Base-by-base conservation (phyloP, 2,329 filamentous ascomycete genomes). In the Periconia sp. region DNA sequence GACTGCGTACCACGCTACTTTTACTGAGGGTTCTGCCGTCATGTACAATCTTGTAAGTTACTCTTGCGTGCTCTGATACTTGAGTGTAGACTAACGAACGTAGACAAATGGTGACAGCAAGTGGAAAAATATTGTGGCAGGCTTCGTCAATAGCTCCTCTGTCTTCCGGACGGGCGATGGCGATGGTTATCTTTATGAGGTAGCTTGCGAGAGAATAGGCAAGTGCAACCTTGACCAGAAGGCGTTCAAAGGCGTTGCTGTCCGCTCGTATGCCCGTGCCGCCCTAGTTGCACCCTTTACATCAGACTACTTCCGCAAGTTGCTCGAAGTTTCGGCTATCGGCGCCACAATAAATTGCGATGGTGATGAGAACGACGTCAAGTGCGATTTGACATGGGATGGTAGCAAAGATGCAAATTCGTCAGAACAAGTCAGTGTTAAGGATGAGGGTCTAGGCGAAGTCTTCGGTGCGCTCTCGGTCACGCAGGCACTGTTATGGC, bases 141-240 rank as follows among this genome's bases (percentile, higher is more conserved):
- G 55, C 4, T 48, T 65, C 21, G 51, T 52, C 0, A 55, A 57
- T 4, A 25, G 42, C 63, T 74, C 73, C 1, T 59, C 43, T 3
- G 11, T 48, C 12, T 62, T 65, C 33, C 75, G 78, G 4, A 75
- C 71, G 33, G n/a, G n/a, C n/a, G 59, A 72, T 12, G 79, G 82
- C 53, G 73, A 82, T 58, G 70, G 87, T 66, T 11, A 21, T 21
- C 83, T 88, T 79, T 83, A 75, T 59, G 85, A 89, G 67, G 74
- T 75, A 31, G 80, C 82, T n/a, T 89, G 86, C 71, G 86, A 89
- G 29, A 22, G 67, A 4, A 68, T 73, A 45, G 69, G 71, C 38
- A 73, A 61, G 1, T 89, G 86, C 68, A 80, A 82, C 61, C 75
- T 70, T 36, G 85, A 88, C 66, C 83, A 85, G 76, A 79, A 77